These are phyloP conservation scores for Fibroporia radiculosa DNA, from an alignment of 768 basidiomycete species.

Conservation along the genomic window DNA sequence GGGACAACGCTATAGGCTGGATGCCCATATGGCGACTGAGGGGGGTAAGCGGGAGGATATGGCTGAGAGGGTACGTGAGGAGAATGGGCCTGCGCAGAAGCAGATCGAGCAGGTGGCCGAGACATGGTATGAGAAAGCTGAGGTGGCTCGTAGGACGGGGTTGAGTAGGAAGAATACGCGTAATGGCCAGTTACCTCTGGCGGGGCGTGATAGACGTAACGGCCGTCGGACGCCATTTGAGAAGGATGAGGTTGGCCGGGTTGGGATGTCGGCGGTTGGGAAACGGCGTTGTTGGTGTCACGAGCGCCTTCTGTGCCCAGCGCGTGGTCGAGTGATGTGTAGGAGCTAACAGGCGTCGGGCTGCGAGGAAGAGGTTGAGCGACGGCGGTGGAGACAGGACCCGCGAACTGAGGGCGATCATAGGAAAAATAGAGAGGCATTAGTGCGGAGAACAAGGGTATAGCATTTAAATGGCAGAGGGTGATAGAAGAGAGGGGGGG, in stretches of 20 bases:
- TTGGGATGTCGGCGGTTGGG: constrained; percentile 2
- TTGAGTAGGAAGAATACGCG: constrained; percentile 39
- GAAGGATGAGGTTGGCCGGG: constrained; percentile 6
- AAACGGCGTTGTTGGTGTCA: neutral
- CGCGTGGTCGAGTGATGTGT: constrained; percentile 16
- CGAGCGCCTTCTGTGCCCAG: constrained; percentile 8
- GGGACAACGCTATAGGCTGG: constrained; percentile 23
- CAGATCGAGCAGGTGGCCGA: constrained; percentile 17
- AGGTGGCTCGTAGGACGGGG: constrained; percentile 21
- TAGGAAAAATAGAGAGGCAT: constrained; percentile 12
- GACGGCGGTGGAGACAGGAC: constrained; percentile 2
- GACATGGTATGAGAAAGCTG: constrained; percentile 21
- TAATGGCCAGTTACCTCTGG: constrained; percentile 38
- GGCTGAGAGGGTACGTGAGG: constrained; percentile 9
- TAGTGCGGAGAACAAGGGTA: neutral
- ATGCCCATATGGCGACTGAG: constrained; percentile 22
- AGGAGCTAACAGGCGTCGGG: constrained; percentile 10
- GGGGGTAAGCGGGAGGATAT: constrained; percentile 20
- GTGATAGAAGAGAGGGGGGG: neutral
- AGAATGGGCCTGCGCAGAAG: constrained; percentile 1
- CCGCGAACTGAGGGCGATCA: constrained; percentile 6
- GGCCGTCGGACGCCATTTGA: constrained; percentile 42
- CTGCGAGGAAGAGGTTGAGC: constrained; percentile 10
- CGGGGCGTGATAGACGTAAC: constrained; percentile 48
- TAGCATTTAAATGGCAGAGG: constrained; percentile 3